These are phyloP conservation scores for Didymella exigua DNA, from an alignment of 2,329 filamentous ascomycete species.

Conservation along the genomic window DNA sequence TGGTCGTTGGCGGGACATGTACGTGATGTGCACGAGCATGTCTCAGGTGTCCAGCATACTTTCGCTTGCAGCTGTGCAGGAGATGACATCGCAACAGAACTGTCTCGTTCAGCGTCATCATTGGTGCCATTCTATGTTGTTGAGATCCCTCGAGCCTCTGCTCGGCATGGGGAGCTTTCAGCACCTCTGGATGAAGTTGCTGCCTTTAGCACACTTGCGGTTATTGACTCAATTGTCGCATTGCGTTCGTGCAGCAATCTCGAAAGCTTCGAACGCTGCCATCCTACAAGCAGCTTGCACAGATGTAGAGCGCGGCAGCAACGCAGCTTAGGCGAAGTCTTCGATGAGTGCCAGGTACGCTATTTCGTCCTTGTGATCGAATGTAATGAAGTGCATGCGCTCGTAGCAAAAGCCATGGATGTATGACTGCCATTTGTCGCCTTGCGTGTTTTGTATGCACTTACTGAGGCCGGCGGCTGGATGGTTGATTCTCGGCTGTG, in stretches of 20 bases:
- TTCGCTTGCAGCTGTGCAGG: background rate
- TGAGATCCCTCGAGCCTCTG: background rate
- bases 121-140: background rate
- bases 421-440: background rate
- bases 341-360: background rate
- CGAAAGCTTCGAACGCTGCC: background rate
- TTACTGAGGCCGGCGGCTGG: background rate
- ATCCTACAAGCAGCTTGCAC: background rate
- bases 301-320: background rate
- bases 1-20: constrained; percentile 13
- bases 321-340: background rate
- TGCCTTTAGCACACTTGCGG: no score
- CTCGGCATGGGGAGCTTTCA: background rate
- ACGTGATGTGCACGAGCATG: constrained; percentile 23
- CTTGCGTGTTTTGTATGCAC: background rate
- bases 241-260: background rate
- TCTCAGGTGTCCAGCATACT: constrained; percentile 7
- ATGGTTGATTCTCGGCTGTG: constrained; percentile 1
- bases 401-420: background rate
- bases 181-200: background rate
- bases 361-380: background rate
- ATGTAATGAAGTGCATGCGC: background rate
- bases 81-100: background rate
- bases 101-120: background rate
- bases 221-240: no score